These are phyloP conservation scores for Citrus trifoliata DNA, from an alignment of 345 rosid species.

Conservation along the genomic window DNA sequence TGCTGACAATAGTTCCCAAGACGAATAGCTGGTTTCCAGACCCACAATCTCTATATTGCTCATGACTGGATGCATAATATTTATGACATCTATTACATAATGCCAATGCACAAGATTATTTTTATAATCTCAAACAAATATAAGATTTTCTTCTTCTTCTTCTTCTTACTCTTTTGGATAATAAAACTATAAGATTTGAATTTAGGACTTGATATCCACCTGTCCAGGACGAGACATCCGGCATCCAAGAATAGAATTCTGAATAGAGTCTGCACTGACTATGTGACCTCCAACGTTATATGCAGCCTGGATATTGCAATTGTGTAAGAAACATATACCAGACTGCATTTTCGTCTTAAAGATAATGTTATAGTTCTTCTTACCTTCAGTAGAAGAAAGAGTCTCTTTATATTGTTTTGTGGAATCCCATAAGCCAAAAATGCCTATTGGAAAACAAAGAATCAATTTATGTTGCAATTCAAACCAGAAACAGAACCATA, in stretches of 20 bases:
- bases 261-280: constrained; percentile 78
- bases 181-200: neutral
- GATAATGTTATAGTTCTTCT: neutral
- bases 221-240: constrained; percentile 94
- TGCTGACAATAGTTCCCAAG: neutral
- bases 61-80: neutral
- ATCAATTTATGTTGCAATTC: neutral
- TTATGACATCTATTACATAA: neutral
- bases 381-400: constrained; percentile 79
- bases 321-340: constrained; percentile 9
- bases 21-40: neutral
- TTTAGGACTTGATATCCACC: constrained; percentile 37
- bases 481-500: constrained; percentile 11
- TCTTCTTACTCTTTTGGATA: too few relatives aligned
- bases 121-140: neutral
- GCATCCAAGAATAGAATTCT: constrained; percentile 73
- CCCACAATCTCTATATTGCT: neutral
- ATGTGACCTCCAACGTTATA: constrained; percentile 92
- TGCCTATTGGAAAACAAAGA: constrained; percentile 42
- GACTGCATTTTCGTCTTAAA: neutral
- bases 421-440: constrained; percentile 93
- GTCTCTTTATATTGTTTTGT: constrained; percentile 81
- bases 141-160: neutral
- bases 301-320: constrained; percentile 67
- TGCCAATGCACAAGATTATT: neutral